Conservation (phyloP, 768 basidiomycete species). For the Suillus sp. region DNA sequence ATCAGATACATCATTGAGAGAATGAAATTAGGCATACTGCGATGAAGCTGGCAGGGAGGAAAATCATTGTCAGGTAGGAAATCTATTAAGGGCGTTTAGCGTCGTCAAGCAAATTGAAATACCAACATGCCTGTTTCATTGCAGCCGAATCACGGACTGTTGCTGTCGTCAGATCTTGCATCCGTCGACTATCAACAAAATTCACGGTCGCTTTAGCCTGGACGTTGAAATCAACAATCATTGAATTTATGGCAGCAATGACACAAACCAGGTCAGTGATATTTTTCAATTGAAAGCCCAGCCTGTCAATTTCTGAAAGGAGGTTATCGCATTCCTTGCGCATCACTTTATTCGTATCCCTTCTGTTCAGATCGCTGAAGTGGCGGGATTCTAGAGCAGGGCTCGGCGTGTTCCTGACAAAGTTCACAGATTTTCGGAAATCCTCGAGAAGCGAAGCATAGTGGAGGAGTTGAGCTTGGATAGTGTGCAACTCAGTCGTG, state of each 20-base stretch:
- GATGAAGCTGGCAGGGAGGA: conserved; percentile 52
- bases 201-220: conserved; percentile 59
- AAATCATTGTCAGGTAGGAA: conserved; percentile 57
- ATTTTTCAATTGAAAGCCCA: conserved; percentile 36
- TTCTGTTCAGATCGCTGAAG: conserved; percentile 17
- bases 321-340: conserved; percentile 48
- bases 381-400: conserved; percentile 42
- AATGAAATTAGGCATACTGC: conserved; percentile 24
- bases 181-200: conserved; percentile 45
- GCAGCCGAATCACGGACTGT: conserved; percentile 17
- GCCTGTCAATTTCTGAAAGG: conserved; percentile 48
- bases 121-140: conserved; percentile 25
- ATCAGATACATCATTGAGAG: not conserved
- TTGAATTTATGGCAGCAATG: not conserved
- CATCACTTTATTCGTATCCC: conserved; percentile 39
- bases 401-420: conserved; percentile 50
- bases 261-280: conserved; percentile 26
- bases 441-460: conserved; percentile 59
- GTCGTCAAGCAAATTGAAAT: not conserved
- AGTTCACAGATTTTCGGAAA: conserved; percentile 52
- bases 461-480: conserved; percentile 60
- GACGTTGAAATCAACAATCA: not conserved
- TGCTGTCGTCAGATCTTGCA: conserved; percentile 14
- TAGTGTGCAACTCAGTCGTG: conserved; percentile 56
- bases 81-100: conserved; percentile 37